These are phyloP conservation scores for Tricholoma saponaceum DNA, from an alignment of 768 basidiomycete genomes.

Conservation along the genomic window DNA sequence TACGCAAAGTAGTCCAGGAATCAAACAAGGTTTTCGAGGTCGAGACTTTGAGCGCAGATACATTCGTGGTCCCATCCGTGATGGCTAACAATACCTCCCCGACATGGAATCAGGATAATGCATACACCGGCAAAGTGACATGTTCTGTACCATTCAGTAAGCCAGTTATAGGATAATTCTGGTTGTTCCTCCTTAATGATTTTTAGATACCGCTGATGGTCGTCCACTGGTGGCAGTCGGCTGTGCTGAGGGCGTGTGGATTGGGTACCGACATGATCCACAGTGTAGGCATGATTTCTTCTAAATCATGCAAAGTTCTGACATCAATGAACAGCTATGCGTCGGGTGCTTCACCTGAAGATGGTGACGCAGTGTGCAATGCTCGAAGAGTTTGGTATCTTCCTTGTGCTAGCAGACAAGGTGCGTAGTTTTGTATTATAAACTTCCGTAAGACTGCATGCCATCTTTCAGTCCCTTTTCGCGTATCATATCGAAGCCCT, in stretches of 20 bases:
- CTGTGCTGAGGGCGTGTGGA: slow-evolving; percentile 96
- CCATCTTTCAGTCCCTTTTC: slow-evolving; percentile 60
- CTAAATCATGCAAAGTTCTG: neutral
- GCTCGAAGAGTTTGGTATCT: slow-evolving; percentile 94
- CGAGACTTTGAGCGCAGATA: slow-evolving; percentile 84
- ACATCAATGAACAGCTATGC: slow-evolving; percentile 57
- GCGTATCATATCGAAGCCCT: slow-evolving; percentile 96
- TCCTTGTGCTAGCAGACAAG: slow-evolving; percentile 93
- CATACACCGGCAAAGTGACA: slow-evolving; percentile 82
- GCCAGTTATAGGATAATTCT: slow-evolving; percentile 26
- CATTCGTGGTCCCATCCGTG: slow-evolving; percentile 76
- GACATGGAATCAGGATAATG: slow-evolving; percentile 71
- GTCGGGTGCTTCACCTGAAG: slow-evolving; percentile 90
- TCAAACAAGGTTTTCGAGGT: slow-evolving; percentile 94
- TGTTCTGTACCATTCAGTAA: slow-evolving; percentile 91
- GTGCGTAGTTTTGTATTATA: slow-evolving; percentile 26
- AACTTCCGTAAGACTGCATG: neutral
- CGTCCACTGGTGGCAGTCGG: slow-evolving; percentile 89
- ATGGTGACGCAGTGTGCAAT: slow-evolving; percentile 95
- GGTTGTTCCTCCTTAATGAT: neutral
- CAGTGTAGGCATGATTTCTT: slow-evolving; percentile 49
- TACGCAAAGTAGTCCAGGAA: slow-evolving; percentile 86
- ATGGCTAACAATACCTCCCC: slow-evolving; percentile 42
- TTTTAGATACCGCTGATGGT: slow-evolving; percentile 76
- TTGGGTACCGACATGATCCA: slow-evolving; percentile 89